Conservation (phyloP, 1,139 yeast species). For the Taiozyma sp. region DNA sequence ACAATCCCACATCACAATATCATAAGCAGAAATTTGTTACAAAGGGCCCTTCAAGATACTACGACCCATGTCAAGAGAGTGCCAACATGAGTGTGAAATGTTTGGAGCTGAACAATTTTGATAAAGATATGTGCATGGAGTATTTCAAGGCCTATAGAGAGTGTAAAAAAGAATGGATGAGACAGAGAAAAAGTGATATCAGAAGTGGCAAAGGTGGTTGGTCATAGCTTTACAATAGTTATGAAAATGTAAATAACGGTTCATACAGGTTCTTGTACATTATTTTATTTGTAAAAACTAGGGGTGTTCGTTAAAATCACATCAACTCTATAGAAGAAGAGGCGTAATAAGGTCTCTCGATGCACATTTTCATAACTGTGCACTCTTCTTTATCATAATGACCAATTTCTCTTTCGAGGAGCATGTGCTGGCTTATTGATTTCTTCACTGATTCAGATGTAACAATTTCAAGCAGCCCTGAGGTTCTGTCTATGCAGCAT, state of each 20-base stretch:
- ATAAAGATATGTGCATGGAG: slow-evolving; percentile 71
- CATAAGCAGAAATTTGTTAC: slow-evolving; percentile 31
- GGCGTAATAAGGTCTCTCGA: slow-evolving; percentile 1
- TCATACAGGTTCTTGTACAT: background rate
- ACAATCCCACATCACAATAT: slow-evolving; percentile 41
- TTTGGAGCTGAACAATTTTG: slow-evolving; percentile 70
- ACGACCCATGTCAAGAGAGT: slow-evolving; percentile 91
- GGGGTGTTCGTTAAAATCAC: background rate
- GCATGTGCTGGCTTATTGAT: slow-evolving; percentile 2
- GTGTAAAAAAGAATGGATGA: slow-evolving; percentile 77
- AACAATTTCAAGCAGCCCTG: slow-evolving; percentile 11
- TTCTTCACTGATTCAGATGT: slow-evolving; percentile 6
- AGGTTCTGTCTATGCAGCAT: slow-evolving; percentile 12
- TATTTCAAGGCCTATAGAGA: slow-evolving; percentile 92
- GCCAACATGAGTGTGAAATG: slow-evolving; percentile 84
- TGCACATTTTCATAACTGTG: slow-evolving; percentile 1
- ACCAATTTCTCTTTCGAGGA: slow-evolving; percentile 4
- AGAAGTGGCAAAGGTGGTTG: slow-evolving; percentile 26
- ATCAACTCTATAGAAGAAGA: slow-evolving; percentile 4
- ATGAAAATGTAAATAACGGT: background rate
- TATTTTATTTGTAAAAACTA: background rate
- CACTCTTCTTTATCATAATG: slow-evolving; percentile 2
- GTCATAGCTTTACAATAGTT: slow-evolving; percentile 3
- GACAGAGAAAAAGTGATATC: slow-evolving; percentile 33
- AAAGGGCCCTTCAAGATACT: slow-evolving; percentile 79